Conservation (phyloP, 169 alveolate species). For the Theileria orientalis region DNA sequence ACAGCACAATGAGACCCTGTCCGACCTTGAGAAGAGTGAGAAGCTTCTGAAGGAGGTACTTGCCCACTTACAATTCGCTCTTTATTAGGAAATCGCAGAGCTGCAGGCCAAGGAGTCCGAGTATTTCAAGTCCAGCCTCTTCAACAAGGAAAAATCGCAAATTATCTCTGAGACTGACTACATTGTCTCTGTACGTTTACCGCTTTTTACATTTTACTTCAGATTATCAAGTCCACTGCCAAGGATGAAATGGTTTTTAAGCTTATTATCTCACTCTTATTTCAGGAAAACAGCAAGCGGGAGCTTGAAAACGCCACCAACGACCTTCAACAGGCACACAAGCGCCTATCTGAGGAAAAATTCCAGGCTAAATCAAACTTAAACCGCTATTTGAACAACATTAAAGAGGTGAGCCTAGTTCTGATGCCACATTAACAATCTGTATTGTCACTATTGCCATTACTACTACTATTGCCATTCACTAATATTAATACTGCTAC, state of each 20-base stretch:
- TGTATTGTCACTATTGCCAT: no score
- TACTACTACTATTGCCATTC: no score
- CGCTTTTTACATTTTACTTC: neutral
- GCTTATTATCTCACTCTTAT: neutral
- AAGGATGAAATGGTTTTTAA: neutral
- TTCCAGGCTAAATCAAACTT: neutral
- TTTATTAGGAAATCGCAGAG: slow-evolving; percentile 1
- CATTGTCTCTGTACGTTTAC: neutral
- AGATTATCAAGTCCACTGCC: neutral
- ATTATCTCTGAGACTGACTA: neutral
- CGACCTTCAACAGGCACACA: neutral
- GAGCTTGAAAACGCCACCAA: slow-evolving; percentile 9
- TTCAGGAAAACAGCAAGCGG: neutral
- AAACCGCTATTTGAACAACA: neutral
- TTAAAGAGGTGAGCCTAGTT: neutral
- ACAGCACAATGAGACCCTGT: slow-evolving; percentile 9
- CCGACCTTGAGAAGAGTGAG: slow-evolving; percentile 8
- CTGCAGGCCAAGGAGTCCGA: neutral
- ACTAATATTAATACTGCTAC: no score
- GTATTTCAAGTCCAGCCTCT: neutral
- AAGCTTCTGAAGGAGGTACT: neutral
- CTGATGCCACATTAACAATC: no score
- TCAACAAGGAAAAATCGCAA: slow-evolving; percentile 3
- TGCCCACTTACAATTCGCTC: neutral
- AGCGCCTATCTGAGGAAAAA: neutral